Conservation (phyloP, 495 filamentous ascomycete genomes). For the Neurospora sp. region DNA sequence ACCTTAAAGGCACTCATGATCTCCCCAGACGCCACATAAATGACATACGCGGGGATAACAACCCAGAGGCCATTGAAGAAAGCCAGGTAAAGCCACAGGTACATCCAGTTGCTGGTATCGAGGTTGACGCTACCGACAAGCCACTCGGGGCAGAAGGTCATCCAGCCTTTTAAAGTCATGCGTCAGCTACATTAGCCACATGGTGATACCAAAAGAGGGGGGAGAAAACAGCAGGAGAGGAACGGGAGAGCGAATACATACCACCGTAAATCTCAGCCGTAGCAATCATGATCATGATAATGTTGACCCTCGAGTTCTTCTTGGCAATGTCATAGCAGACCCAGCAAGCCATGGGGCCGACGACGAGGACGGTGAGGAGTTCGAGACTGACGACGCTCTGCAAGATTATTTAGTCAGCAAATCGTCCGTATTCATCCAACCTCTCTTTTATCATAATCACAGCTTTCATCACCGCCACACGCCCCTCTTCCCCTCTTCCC, state of each 20-base stretch:
- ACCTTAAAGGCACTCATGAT: slow-evolving; percentile 45
- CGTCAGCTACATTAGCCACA: not conserved
- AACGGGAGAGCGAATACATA: slow-evolving; percentile 10
- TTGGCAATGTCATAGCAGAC: slow-evolving; percentile 55
- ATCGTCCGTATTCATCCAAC: no score
- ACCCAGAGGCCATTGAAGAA: slow-evolving; percentile 96
- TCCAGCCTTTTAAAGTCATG: slow-evolving; percentile 47
- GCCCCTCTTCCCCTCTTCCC: no score
- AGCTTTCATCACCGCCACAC: no score
- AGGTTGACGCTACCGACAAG: slow-evolving; percentile 65
- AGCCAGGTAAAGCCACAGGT: slow-evolving; percentile 75
- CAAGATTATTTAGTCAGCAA: no score
- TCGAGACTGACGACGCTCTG: slow-evolving; percentile 69
- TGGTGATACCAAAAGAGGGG: not conserved
- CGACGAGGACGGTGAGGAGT: slow-evolving; percentile 71
- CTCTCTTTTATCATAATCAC: no score
- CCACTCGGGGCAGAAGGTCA: slow-evolving; percentile 97
- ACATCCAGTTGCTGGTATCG: slow-evolving; percentile 74
- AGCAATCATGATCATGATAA: slow-evolving; percentile 67
- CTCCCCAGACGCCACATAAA: slow-evolving; percentile 56
- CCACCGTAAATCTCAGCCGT: slow-evolving; percentile 92
- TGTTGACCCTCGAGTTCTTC: slow-evolving; percentile 51
- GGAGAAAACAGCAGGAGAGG: not conserved
- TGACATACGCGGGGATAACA: slow-evolving; percentile 62
- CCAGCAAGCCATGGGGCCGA: slow-evolving; percentile 59